Conservation (phyloP, 2,329 filamentous ascomycete genomes). For the Fusarium mundagurra region DNA sequence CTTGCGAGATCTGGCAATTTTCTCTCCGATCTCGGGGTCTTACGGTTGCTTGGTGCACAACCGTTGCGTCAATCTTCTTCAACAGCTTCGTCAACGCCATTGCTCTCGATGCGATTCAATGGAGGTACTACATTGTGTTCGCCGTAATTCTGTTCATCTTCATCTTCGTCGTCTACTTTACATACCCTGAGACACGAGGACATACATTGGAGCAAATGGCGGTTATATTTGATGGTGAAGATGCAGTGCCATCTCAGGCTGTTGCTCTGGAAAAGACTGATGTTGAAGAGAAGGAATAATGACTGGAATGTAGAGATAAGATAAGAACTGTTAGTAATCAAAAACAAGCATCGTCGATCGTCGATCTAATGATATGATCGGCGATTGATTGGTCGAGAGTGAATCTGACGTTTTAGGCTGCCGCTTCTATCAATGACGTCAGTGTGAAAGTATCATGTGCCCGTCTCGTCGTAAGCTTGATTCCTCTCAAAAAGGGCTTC, state of each 20-base stretch:
- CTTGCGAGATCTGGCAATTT: conserved; percentile 8
- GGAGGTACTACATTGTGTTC: conserved; percentile 7
- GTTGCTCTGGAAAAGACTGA: background rate
- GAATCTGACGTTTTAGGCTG: background rate
- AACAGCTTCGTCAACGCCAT: conserved; percentile 10
- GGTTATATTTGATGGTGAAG: background rate
- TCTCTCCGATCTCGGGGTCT: background rate
- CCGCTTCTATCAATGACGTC: conserved; percentile 18
- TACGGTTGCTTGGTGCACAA: background rate
- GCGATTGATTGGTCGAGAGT: background rate
- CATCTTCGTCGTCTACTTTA: background rate
- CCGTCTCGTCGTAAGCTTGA: conserved; percentile 16
- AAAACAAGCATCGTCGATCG: background rate
- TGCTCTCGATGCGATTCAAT: background rate
- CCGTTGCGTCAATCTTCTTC: background rate
- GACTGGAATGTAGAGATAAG: background rate
- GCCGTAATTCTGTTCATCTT: background rate
- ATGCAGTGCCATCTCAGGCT: background rate
- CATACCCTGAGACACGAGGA: background rate
- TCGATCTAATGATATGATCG: background rate
- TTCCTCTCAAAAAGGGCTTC: conserved; percentile 8
- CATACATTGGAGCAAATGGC: conserved; percentile 6
- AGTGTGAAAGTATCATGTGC: conserved; percentile 18
- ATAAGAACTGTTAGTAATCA: background rate
- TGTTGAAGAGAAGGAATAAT: background rate